Base-by-base conservation (phyloP, 75 land plant genomes). In the Cupressus sempervirens region DNA sequence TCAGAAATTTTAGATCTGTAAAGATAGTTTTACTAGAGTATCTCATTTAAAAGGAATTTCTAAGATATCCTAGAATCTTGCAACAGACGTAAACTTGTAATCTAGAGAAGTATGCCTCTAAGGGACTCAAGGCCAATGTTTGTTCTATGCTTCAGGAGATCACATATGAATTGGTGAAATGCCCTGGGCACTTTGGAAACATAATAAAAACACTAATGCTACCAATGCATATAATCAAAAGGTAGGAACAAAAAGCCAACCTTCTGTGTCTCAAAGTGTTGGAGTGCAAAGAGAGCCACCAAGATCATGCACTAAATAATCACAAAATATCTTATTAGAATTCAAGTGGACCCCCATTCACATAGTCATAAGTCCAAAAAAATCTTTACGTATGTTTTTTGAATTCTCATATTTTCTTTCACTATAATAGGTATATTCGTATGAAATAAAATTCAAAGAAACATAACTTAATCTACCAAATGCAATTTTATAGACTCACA, bases 171-270 rank as follows among this genome's bases (percentile, higher is more conserved):
- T 86, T 10, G 98, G 98, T 11, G 93, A 94, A n/a, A 94, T 72
- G 93, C 98, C 68, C 91, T 83, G 35, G 90, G 15, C 41, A 96
- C 82, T 26, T 53, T 46, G 35, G 85, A 43, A 91, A 41, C 40
- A 90, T 89, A 88, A 94, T 95, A 90, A 93, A 96, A 23, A 93
- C 52, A 11, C 98, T 96, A 85, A 94, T 77, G 6, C 82, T 50
- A 82, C 87, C 76, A 43, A 91, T 93, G 87, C 93, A 92, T 43
- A 92, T 50, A 9, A 96, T 91, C 98, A 96, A 96, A 7, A 32
- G 98, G 98, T 34, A 94, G 93, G 86, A 96, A 96, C 73, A 95
- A 34, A 76, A 93, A 93, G 26, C 91, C 92, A 53, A 94, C 96
- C 13, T 89, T 88, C 72, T 87, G 94, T 52, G 98, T 96, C n/a